Evolutionary conservation across 441 rosid species (phyloP).

Genomic region (Geranium incanum): DNA sequence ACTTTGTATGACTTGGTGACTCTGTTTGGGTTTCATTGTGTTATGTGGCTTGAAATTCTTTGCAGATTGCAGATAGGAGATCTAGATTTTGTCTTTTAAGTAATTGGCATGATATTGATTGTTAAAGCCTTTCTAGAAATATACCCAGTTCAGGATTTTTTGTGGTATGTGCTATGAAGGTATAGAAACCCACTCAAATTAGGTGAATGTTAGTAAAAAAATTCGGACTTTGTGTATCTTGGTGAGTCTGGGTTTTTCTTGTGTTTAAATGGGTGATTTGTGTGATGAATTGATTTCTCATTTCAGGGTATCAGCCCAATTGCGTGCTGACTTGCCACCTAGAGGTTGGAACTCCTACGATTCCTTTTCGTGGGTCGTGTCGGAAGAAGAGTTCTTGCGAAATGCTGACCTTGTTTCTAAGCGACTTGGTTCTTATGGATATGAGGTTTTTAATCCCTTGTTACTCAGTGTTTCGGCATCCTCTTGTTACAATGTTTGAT

Average conservation of each 20-base stretch:
- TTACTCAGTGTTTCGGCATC: not conserved
- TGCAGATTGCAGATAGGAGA: too few relatives aligned
- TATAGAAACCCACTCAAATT: not conserved
- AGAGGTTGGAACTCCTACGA: conserved; percentile 98
- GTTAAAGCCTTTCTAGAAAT: too few relatives aligned
- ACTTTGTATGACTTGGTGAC: not conserved
- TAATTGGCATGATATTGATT: too few relatives aligned
- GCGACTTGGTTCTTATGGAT: conserved; percentile 59
- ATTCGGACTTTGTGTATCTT: not conserved
- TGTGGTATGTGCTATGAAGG: not conserved
- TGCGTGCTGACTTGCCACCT: conserved; percentile 61
- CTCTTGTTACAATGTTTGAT: not conserved
- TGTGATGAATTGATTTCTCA: not conserved
- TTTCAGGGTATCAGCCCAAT: conserved; percentile 38
- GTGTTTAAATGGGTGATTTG: not conserved
- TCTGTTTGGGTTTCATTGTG: not conserved
- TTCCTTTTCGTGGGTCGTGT: conserved; percentile 76
- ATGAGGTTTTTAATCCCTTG: conserved; percentile 42
- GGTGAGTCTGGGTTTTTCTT: too few relatives aligned
- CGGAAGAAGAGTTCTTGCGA: conserved; percentile 74
- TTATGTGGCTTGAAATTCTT: not conserved
- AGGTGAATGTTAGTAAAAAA: not conserved
- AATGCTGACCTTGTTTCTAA: conserved; percentile 57
- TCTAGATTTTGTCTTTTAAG: too few relatives aligned
- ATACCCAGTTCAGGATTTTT: too few relatives aligned